Conservation (phyloP, 75 land plant species). For the Selaginella tamariscina region DNA sequence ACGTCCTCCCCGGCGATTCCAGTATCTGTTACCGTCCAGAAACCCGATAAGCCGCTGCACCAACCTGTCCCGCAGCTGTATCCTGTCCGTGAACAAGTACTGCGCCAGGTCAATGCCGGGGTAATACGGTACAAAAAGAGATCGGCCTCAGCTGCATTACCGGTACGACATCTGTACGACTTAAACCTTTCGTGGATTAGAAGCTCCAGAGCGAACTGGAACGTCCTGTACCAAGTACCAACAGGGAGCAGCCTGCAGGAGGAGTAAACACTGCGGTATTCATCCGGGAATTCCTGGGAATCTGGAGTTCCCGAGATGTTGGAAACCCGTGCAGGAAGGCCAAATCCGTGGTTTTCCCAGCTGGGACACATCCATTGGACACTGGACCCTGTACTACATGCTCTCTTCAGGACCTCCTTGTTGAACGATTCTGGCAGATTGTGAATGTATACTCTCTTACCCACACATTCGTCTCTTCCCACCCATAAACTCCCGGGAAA, state of each 20-base stretch:
- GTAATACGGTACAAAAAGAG: constrained; percentile 26
- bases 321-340: not conserved
- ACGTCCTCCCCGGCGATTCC: constrained; percentile 11
- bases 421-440: not conserved
- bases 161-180: constrained; percentile 21
- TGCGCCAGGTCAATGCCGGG: constrained; percentile 20
- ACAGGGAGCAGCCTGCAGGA: not conserved
- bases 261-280: not conserved
- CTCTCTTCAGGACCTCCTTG: not conserved
- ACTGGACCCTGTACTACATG: not conserved
- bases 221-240: constrained; percentile 10
- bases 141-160: constrained; percentile 14
- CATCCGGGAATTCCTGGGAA: not conserved
- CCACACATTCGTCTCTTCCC: constrained; percentile 2
- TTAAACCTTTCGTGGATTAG: constrained; percentile 20
- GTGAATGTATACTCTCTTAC: not conserved
- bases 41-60: constrained; percentile 18
- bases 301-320: not conserved
- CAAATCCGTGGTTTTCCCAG: not conserved
- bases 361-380: not conserved
- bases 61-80: constrained; percentile 21
- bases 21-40: constrained; percentile 12
- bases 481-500: not conserved
- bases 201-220: constrained; percentile 23
- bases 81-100: constrained; percentile 8